These are phyloP conservation scores for Zhuliangozyma parablackwelliae DNA, from an alignment of 1,139 yeast species.

Conservation along the genomic window DNA sequence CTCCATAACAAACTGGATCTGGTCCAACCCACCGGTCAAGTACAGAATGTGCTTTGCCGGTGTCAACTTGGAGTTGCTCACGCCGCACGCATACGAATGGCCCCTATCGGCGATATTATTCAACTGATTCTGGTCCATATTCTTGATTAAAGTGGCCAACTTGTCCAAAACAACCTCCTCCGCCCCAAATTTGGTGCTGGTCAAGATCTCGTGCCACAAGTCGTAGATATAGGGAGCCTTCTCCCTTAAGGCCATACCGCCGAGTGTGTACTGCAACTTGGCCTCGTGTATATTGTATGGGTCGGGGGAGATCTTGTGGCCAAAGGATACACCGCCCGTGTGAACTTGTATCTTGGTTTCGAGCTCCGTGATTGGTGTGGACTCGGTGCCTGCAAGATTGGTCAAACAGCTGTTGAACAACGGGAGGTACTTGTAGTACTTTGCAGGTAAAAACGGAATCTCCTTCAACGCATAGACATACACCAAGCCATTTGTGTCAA, in stretches of 20 bases:
- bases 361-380: conserved; percentile 67
- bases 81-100: conserved; percentile 74
- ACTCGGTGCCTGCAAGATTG: conserved; percentile 71
- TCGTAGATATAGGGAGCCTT: conserved; percentile 58
- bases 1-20: conserved; percentile 64
- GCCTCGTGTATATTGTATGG: conserved; percentile 45
- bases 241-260: conserved; percentile 71
- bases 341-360: conserved; percentile 78
- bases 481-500: conserved; percentile 72
- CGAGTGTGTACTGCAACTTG: conserved; percentile 46
- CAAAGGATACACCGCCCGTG: conserved; percentile 80
- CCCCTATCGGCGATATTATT: conserved; percentile 83
- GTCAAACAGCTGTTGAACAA: conserved; percentile 77
- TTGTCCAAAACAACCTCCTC: conserved; percentile 59
- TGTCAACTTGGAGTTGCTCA: conserved; percentile 62
- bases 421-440: conserved; percentile 66
- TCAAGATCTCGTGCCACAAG: conserved; percentile 63
- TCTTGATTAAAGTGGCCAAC: conserved; percentile 66
- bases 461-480: conserved; percentile 62
- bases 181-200: conserved; percentile 58
- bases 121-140: conserved; percentile 73
- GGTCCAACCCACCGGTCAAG: conserved; percentile 65
- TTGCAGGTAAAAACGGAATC: conserved; percentile 53
- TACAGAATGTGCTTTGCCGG: conserved; percentile 61
- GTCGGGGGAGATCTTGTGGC: conserved; percentile 52